Evolutionary conservation across 2,329 filamentous ascomycete species (phyloP), one percentile per base, ranked within the genome.

Genomic region (Niveomyces coronatus): DNA sequence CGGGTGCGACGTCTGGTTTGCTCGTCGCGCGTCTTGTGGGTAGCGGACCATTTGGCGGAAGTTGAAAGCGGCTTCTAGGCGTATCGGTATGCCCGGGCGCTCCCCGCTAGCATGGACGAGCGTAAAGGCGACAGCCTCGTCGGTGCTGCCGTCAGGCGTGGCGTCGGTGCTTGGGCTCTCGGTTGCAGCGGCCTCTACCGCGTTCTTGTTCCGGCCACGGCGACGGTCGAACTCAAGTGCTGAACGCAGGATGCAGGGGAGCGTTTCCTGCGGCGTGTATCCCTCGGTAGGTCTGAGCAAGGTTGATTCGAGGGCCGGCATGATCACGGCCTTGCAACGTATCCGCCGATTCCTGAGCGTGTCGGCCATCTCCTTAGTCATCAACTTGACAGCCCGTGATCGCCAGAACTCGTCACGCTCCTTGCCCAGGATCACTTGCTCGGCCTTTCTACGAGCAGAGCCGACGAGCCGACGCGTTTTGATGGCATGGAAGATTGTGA

Each of bases 401-500:
- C 24, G 31, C 57, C 57, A 60, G 40, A 56, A 57, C 4, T 34
- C 10, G 32, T 49, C 41, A 3, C 40, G 42, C 41, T 51, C 45
- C 1, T 36, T 45, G 24, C 47, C 44, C 15, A 55, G 48, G 9
- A 61, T 47, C 3, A 57, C 41, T 13, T 40, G 40, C 24, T 45
- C 46, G 20, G 58, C 41, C 15, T 49, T 33, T 14, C 41, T 37
- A 9, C 58, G 54, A 4, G 52, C 42, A 0, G 34, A 28, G 16
- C 40, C 44, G 16, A 49, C 47, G n/a, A 61, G 49, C 24, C 50
- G 52, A 40, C 56, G 55, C 17, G 48, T 40, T 5, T 58, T 46
- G 15, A 53, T 46, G 22, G 47, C 57, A 44, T 62, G 54, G 41
- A 61, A 58, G 40, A 57, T 50, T 14, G 54, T 29, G 23, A 50